phyloP scores from a whole-genome alignment of 257 asterid species.

The Solanum medicagineum region DNA sequence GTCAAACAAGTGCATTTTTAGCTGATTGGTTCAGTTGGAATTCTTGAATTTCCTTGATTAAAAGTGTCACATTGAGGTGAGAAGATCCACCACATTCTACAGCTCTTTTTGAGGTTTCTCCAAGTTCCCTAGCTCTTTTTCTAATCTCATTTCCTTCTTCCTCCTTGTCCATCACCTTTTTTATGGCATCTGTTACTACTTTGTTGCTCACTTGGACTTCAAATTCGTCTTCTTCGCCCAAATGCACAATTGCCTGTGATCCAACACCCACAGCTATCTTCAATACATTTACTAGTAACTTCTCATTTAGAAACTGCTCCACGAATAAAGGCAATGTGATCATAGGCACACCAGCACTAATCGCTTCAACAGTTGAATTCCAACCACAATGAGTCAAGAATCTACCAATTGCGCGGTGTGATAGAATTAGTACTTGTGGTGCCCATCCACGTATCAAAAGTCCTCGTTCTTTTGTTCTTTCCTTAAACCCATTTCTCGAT shows the following conservation, averaged over 20 bases:
- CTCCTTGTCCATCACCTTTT: background rate
- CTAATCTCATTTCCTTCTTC: background rate
- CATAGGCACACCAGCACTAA: background rate
- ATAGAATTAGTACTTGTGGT: background rate
- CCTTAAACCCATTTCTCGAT: background rate
- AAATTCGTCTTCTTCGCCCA: background rate
- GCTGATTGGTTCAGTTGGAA: background rate
- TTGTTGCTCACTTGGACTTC: background rate
- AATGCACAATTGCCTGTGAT: background rate
- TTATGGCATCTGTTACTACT: background rate
- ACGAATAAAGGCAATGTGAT: background rate
- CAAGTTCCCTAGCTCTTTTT: background rate
- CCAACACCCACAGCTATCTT: background rate
- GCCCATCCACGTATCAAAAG: background rate
- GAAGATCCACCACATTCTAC: background rate
- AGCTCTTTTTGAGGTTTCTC: background rate
- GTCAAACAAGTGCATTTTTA: background rate
- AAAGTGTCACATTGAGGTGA: background rate
- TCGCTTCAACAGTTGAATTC: background rate
- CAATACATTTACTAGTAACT: background rate
- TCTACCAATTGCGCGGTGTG: background rate
- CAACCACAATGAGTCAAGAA: conserved; percentile 1
- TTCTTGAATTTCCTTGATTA: background rate
- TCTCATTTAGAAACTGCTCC: background rate
- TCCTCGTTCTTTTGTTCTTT: background rate